These are phyloP conservation scores for Eucalyptus pauciflora DNA, from an alignment of 345 rosid species.

Conservation along the genomic window DNA sequence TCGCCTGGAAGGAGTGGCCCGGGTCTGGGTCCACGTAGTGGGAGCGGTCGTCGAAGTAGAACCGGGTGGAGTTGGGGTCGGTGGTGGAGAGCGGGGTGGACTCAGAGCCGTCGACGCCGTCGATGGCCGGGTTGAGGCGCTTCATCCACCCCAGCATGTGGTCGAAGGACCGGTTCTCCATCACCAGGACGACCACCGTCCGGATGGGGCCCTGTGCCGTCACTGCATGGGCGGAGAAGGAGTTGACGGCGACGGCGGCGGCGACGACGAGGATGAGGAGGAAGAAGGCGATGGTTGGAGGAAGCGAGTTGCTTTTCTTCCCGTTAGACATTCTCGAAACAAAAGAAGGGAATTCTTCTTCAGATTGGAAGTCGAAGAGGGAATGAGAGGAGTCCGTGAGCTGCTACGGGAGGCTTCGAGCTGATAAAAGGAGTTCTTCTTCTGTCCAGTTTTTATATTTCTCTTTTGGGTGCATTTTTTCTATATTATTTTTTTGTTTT, in stretches of 20 bases:
- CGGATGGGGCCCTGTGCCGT: slow-evolving; percentile 33
- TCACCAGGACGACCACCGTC: slow-evolving; percentile 70
- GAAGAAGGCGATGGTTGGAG: not conserved
- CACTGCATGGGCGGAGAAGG: not conserved
- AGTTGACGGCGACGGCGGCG: not conserved
- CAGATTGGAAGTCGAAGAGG: not conserved
- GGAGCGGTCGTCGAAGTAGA: slow-evolving; percentile 36
- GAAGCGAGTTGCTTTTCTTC: not conserved
- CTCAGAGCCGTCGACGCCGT: slow-evolving; percentile 76
- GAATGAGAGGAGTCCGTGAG: not conserved
- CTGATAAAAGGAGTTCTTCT: too few relatives aligned
- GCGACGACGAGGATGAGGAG: not conserved
- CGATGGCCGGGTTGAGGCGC: slow-evolving; percentile 71
- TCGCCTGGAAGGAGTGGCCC: slow-evolving; percentile 94
- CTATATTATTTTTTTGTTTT: too few relatives aligned
- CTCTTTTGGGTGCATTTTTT: too few relatives aligned
- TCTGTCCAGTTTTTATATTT: too few relatives aligned
- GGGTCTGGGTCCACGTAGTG: slow-evolving; percentile 93
- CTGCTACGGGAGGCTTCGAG: not conserved
- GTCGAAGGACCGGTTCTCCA: slow-evolving; percentile 95
- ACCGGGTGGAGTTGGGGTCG: slow-evolving; percentile 35
- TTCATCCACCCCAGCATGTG: slow-evolving; percentile 99
- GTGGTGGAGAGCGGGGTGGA: slow-evolving; percentile 32
- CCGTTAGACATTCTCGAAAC: not conserved
- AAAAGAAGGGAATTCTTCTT: not conserved